Base-by-base conservation (phyloP, 306 rosid genomes). In the Fagus crenata region DNA sequence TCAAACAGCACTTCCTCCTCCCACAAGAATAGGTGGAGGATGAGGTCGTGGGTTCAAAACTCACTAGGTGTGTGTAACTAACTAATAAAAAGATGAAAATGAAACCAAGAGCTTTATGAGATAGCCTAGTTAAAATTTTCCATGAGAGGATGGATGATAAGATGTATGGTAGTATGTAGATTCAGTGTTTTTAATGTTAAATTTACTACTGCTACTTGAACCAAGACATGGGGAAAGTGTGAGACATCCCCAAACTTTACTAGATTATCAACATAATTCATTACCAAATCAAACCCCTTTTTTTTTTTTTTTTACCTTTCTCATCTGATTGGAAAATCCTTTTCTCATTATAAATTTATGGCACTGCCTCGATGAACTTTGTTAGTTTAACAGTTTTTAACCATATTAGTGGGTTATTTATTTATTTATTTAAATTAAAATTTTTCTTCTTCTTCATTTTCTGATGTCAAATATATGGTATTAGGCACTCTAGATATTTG, bases 121-220 rank as follows among this genome's bases (percentile, higher is more conserved):
- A 43, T 15, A 54, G 39, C 61, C 78, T 54, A 46, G 12, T 67
- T 68, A 69, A 72, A 58, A 42, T 80, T 40, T 56, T 77, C 12
- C 69, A 8, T 75, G 33, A 36, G 69, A 71, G 33, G 67, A 78
- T 67, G 28, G 49, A 59, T 2, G 61, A 68, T 72, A 80, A 75
- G 72, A 71, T 22, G 69, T 53, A 72, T 11, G 53, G 43, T 43
- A 22, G 28, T 22, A 22, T 22, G 28, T 22, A 46, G 41, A 63
- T 6, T 4, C 4, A 74, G 51, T 72, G 41, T 49, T 11, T 60
- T 13, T 61, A 7, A 33, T 9, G 15, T 59, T 22, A 59, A 59
- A 32, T 33, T 61, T 32, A 11, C 68, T 12, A 12, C 35, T 61
- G 39, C 1, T 33, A 61, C 68, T 61, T 61, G 68, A 58, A 58